phyloP scores from a whole-genome alignment of 768 basidiomycete genomes.

The Leccinum sublutescens region DNA sequence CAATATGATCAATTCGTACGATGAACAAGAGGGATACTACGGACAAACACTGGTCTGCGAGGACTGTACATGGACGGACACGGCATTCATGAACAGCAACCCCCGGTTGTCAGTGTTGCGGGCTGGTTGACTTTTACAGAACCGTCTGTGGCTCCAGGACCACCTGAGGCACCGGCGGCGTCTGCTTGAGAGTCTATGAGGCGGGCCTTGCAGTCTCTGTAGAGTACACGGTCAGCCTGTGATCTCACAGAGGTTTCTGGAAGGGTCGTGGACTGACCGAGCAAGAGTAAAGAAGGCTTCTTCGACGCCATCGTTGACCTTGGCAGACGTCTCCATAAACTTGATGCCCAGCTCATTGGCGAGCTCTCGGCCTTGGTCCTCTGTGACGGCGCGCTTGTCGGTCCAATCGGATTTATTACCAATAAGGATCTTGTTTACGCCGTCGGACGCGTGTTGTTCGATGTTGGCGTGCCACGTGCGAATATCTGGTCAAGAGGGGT shows the following conservation, averaged over 20 bases:
- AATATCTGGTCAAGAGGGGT: conserved; percentile 62
- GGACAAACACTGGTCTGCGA: neutral
- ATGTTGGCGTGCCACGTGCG: conserved; percentile 98
- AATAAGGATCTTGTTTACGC: conserved; percentile 98
- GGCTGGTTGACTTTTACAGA: conserved; percentile 69
- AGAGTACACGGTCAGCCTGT: neutral
- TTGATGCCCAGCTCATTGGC: conserved; percentile 92
- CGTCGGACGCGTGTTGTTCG: conserved; percentile 97
- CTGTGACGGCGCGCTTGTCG: conserved; percentile 90
- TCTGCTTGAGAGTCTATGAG: conserved; percentile 93
- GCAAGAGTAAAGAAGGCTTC: conserved; percentile 98
- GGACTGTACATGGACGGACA: conserved; percentile 7
- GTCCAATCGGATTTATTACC: conserved; percentile 99
- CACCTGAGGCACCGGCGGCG: conserved; percentile 38
- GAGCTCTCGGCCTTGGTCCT: conserved; percentile 88
- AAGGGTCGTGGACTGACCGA: conserved; percentile 54
- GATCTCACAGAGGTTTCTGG: neutral
- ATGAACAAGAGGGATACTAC: conserved; percentile 1
- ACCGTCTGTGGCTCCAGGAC: conserved; percentile 45
- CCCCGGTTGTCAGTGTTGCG: conserved; percentile 38
- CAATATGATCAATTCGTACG: neutral
- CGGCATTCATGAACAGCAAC: conserved; percentile 51
- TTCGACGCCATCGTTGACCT: conserved; percentile 96
- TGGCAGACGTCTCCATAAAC: conserved; percentile 98
- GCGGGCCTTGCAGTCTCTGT: conserved; percentile 94